A percentile compares a stretch with the other conserved stretches of the same genome.
phyloP scores from a whole-genome alignment of 768 basidiomycete genomes.

The Terana coerulea region DNA sequence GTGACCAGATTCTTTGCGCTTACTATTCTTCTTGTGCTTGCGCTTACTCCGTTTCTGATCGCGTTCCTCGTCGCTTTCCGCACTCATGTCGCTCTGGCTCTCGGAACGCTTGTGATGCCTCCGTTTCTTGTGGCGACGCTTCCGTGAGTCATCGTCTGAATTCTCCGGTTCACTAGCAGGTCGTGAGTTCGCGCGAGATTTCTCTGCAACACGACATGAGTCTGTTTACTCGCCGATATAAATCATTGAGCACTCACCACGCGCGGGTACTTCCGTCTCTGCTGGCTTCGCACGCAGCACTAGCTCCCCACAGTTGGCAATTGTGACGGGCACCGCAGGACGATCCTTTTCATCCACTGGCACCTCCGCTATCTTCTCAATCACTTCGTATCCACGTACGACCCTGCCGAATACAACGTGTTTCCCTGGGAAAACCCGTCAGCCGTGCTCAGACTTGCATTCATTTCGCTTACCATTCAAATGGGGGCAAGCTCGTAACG shows the following conservation, averaged over 20 bases:
- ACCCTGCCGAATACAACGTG: conserved; percentile 52
- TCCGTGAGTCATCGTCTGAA: neutral
- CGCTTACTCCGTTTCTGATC: conserved; percentile 27
- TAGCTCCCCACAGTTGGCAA: conserved; percentile 82
- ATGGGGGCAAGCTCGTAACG: conserved; percentile 71
- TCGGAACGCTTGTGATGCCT: conserved; percentile 16
- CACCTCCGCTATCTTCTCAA: conserved; percentile 55
- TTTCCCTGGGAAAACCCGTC: conserved; percentile 40
- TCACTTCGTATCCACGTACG: conserved; percentile 58
- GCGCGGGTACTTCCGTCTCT: conserved; percentile 16
- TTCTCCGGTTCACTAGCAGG: conserved; percentile 8
- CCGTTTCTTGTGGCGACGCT: conserved; percentile 5
- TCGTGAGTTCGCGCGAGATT: neutral
- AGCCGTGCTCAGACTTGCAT: neutral
- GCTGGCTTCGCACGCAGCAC: conserved; percentile 61
- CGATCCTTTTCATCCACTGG: conserved; percentile 74
- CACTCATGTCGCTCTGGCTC: conserved; percentile 8
- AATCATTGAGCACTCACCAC: neutral
- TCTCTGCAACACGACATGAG: neutral
- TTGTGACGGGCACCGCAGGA: conserved; percentile 60
- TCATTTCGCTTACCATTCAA: conserved; percentile 49
- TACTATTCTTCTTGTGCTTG: conserved; percentile 11
- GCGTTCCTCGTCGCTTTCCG: conserved; percentile 18
- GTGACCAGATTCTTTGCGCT: conserved; percentile 9
- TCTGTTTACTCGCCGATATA: neutral